These are phyloP conservation scores for Solanum sitiens DNA, from an alignment of 257 asterid species.

Conservation along the genomic window DNA sequence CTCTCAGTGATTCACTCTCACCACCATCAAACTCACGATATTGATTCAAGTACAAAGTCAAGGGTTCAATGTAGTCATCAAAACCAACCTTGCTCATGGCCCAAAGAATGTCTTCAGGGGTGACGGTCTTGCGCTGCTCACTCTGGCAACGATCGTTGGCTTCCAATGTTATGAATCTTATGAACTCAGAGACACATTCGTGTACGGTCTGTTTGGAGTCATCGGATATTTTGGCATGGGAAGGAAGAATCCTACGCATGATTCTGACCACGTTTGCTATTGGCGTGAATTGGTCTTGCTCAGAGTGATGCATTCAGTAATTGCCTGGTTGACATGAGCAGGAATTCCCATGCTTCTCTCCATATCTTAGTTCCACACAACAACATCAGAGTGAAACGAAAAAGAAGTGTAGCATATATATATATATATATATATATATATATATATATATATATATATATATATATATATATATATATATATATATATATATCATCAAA, in stretches of 20 bases:
- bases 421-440: not conserved
- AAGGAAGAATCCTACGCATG: not conserved
- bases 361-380: not conserved
- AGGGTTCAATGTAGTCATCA: constrained; percentile 91
- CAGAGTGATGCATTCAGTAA: constrained; percentile 50
- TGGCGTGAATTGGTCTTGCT: constrained; percentile 28
- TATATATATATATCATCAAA: not conserved
- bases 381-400: not conserved
- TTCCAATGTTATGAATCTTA: constrained; percentile 83
- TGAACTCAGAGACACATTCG: constrained; percentile 86
- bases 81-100: constrained; percentile 97
- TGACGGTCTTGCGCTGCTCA: constrained; percentile 95
- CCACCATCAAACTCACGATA: constrained; percentile 72
- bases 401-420: not conserved
- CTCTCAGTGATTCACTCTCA: constrained; percentile 53
- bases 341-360: constrained; percentile 5
- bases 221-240: constrained; percentile 43
- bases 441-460: no score
- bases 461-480: no score
- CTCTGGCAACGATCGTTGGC: constrained; percentile 92
- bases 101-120: constrained; percentile 88
- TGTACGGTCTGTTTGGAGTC: constrained; percentile 93
- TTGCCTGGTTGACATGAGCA: constrained; percentile 15
- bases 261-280: not conserved
- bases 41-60: constrained; percentile 69